phyloP scores from a whole-genome alignment of 305 asterid species.

The Solanum hybrid region DNA sequence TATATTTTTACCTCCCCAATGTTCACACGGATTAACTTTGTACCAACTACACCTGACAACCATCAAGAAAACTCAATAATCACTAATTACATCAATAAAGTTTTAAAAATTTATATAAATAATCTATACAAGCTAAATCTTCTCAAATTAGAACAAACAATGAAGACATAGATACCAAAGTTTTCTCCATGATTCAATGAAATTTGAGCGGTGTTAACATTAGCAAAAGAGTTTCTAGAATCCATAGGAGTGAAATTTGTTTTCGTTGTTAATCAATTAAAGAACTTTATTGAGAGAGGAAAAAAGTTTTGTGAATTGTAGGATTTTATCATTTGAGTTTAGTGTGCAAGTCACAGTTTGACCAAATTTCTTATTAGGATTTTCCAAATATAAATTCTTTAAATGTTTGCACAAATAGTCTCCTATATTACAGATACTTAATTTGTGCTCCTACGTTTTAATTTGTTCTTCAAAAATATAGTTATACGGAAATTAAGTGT shows the following conservation, averaged over 20 bases:
- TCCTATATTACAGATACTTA: not conserved
- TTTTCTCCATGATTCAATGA: not conserved
- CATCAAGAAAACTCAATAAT: not conserved
- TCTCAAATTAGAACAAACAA: not conserved
- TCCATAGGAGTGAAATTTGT: not conserved
- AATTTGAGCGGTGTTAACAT: not conserved
- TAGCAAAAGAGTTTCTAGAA: not conserved
- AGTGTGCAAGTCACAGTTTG: not conserved
- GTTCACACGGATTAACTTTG: not conserved
- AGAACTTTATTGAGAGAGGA: too few relatives aligned
- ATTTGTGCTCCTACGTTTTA: not conserved
- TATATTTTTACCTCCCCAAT: not conserved
- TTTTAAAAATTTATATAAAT: too few relatives aligned
- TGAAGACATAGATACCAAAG: not conserved
- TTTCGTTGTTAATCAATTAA: not conserved
- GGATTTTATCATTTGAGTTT: not conserved
- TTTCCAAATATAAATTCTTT: not conserved
- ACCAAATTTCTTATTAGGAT: not conserved
- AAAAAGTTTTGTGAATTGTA: not conserved
- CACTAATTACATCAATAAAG: not conserved
- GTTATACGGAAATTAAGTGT: not conserved
- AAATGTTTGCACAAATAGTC: not conserved
- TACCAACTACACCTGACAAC: not conserved
- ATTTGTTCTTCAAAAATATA: not conserved
- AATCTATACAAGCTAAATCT: not conserved